Evolutionary conservation across 768 basidiomycete species (phyloP).

Genomic region (Phallus indusiatus): DNA sequence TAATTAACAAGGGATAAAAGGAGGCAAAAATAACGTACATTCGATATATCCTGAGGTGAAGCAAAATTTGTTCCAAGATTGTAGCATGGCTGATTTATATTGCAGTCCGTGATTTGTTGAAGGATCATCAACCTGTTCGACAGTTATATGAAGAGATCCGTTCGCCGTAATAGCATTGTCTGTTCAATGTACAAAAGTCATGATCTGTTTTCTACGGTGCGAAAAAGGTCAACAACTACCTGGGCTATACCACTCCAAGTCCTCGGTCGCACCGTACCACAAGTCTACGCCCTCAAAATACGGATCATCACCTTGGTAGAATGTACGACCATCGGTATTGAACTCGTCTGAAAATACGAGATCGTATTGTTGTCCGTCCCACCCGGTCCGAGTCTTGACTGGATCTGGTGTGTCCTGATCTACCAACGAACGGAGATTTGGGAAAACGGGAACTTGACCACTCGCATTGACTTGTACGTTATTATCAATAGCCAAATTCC

Average conservation of each 20-base stretch:
- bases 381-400: conserved; percentile 56
- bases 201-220: not conserved
- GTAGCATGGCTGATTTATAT: conserved; percentile 66
- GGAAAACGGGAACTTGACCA: conserved; percentile 54
- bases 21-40: conserved; percentile 17
- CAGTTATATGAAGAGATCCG: conserved; percentile 59
- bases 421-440: conserved; percentile 49
- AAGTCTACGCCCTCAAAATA: conserved; percentile 65
- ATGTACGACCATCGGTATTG: conserved; percentile 58
- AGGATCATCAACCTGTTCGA: conserved; percentile 33
- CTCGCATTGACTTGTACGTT: conserved; percentile 60
- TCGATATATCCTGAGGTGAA: conserved; percentile 56
- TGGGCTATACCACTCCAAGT: conserved; percentile 73
- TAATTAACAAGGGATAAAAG: not conserved
- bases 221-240: conserved; percentile 2
- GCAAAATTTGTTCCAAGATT: conserved; percentile 83
- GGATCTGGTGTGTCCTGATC: conserved; percentile 58
- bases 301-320: conserved; percentile 61
- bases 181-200: conserved; percentile 22
- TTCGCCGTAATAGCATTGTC: conserved; percentile 44
- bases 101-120: conserved; percentile 47
- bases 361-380: conserved; percentile 59
- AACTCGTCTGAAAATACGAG: conserved; percentile 82
- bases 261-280: conserved; percentile 64
- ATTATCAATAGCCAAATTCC: conserved; percentile 41